Conservation (phyloP, 2,329 filamentous ascomycete genomes). For the Didymella pomorum region DNA sequence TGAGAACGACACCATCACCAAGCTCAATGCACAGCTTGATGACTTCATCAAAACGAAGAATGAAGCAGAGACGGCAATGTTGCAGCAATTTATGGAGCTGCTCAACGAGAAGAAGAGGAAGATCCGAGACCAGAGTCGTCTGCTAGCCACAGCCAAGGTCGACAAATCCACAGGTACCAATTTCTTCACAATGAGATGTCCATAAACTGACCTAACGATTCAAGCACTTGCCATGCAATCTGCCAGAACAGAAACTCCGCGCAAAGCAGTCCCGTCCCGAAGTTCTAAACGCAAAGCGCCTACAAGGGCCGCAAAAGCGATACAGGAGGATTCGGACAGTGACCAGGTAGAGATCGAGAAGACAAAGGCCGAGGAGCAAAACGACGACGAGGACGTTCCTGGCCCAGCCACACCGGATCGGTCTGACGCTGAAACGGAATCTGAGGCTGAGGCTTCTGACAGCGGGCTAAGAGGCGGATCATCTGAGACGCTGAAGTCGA, state of each 20-base stretch:
- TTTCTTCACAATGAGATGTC: background rate
- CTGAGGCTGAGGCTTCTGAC: conserved; percentile 36
- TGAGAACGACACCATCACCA: conserved; percentile 64
- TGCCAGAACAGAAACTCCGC: conserved; percentile 35
- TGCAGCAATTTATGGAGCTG: conserved; percentile 74
- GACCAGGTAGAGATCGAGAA: conserved; percentile 47
- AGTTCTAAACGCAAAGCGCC: conserved; percentile 48
- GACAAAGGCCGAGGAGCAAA: conserved; percentile 37
- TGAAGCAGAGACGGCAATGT: conserved; percentile 69
- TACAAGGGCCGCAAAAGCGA: conserved; percentile 28
- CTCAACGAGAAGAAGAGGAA: conserved; percentile 83
- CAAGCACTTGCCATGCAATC: conserved; percentile 42
- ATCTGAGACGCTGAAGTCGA: conserved; percentile 31
- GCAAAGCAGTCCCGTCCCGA: conserved; percentile 46
- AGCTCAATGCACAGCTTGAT: conserved; percentile 69
- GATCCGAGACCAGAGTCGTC: conserved; percentile 74
- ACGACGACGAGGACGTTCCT: conserved; percentile 34
- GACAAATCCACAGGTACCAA: conserved; percentile 42
- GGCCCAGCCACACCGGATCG: conserved; percentile 46
- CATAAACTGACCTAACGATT: background rate
- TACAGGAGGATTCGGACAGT: conserved; percentile 36
- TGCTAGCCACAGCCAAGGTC: conserved; percentile 64
- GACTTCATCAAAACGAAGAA: conserved; percentile 72
- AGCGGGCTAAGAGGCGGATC: conserved; percentile 21
- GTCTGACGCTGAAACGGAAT: conserved; percentile 49